Conservation (phyloP, 73 alveolate genomes). For the Tetrahymena elliotti region DNA sequence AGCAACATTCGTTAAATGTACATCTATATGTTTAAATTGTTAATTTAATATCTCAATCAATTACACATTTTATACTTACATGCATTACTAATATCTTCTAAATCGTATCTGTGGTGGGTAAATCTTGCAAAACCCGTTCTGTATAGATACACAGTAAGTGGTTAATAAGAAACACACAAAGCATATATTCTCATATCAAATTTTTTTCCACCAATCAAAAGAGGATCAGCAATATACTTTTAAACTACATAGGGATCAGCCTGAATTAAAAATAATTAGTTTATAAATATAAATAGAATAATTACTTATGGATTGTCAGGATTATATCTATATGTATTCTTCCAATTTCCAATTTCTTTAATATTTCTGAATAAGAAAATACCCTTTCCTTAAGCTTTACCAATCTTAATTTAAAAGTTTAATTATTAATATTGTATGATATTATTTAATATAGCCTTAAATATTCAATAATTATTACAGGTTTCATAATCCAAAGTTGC, state of each 20-base stretch:
- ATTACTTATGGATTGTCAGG: slow-evolving; percentile 94
- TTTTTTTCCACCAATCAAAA: slow-evolving; percentile 99
- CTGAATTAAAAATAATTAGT: neutral
- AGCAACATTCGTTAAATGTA: slow-evolving; percentile 98
- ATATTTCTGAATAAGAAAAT: slow-evolving; percentile 95
- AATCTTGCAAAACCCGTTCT: slow-evolving; percentile 97
- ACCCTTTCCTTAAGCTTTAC: slow-evolving; percentile 99
- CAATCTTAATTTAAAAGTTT: slow-evolving; percentile 38
- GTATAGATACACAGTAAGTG: slow-evolving; percentile 94
- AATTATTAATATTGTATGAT: neutral
- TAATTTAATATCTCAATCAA: too few relatives aligned
- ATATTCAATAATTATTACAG: slow-evolving; percentile 72
- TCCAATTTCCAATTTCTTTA: slow-evolving; percentile 88
- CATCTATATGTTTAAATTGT: slow-evolving; percentile 3
- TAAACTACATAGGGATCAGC: slow-evolving; percentile 49
- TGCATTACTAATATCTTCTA: slow-evolving; percentile 88
- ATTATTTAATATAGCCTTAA: neutral
- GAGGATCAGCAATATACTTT: slow-evolving; percentile 94
- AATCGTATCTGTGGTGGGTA: slow-evolving; percentile 88
- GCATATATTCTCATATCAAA: slow-evolving; percentile 99
- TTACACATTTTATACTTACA: slow-evolving; percentile 49
- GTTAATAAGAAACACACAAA: slow-evolving; percentile 93
- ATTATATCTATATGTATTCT: slow-evolving; percentile 91
- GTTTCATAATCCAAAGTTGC: slow-evolving; percentile 99
- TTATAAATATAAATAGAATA: too few relatives aligned